phyloP scores from a whole-genome alignment of 768 basidiomycete species.

The Hemileccinum impolitum region DNA sequence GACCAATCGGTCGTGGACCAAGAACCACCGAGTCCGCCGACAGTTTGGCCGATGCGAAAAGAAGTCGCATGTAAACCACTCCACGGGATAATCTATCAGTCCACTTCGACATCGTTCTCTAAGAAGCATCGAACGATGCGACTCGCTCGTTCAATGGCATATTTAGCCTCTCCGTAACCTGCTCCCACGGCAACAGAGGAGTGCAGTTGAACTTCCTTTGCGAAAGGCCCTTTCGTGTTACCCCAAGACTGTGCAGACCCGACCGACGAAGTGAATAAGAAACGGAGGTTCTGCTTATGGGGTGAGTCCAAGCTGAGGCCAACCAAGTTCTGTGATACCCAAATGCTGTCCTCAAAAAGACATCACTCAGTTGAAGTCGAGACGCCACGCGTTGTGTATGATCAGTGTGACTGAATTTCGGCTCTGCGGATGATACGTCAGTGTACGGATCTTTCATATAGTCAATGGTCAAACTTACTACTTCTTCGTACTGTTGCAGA shows the following conservation, averaged over 20 bases:
- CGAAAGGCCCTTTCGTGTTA: constrained; percentile 24
- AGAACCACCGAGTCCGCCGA: too few species aligned
- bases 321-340: constrained; percentile 35
- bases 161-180: too few species aligned
- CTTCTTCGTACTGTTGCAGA: constrained; percentile 20
- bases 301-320: constrained; percentile 31
- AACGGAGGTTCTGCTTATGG: constrained; percentile 26
- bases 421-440: constrained; percentile 21
- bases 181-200: constrained; percentile 33
- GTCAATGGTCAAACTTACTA: neutral
- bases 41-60: too few species aligned
- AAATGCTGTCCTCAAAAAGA: constrained; percentile 42
- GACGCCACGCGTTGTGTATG: constrained; percentile 44
- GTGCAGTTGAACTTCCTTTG: constrained; percentile 29
- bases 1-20: too few species aligned
- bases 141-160: too few species aligned
- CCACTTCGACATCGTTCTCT: too few species aligned
- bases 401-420: constrained; percentile 32
- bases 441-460: neutral
- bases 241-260: constrained; percentile 33
- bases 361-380: constrained; percentile 41
- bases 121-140: too few species aligned
- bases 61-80: too few species aligned
- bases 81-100: too few species aligned
- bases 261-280: constrained; percentile 42